phyloP scores from a whole-genome alignment of 345 rosid species.

The Firmiana major region DNA sequence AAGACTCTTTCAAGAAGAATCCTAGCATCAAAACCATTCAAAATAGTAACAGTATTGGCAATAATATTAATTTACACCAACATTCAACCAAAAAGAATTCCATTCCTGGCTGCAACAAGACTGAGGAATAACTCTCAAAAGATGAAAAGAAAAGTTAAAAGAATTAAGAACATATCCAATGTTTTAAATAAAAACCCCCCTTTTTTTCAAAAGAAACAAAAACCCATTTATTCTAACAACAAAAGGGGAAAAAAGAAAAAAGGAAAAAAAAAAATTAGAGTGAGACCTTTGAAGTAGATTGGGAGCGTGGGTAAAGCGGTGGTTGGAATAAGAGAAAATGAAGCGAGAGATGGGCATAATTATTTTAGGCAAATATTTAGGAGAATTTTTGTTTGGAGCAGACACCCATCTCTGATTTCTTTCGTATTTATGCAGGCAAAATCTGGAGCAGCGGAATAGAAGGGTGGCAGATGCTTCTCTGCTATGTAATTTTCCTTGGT shows the following conservation, averaged over 20 bases:
- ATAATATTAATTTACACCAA: not conserved
- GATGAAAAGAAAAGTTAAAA: not conserved
- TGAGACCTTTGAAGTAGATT: constrained; percentile 34
- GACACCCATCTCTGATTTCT: constrained; percentile 6
- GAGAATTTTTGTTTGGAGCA: not conserved
- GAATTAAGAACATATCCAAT: not conserved
- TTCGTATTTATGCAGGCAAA: not conserved
- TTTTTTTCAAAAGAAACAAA: not conserved
- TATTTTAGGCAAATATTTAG: not conserved
- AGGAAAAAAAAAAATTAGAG: constrained; percentile 7
- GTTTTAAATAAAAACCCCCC: not conserved
- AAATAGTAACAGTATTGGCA: not conserved
- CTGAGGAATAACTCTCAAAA: not conserved
- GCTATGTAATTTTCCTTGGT: not conserved
- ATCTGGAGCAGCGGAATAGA: not conserved
- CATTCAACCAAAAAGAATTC: not conserved
- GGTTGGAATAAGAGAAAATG: constrained; percentile 37
- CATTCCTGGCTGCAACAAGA: not conserved
- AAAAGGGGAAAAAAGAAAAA: not conserved
- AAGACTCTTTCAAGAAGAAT: not conserved
- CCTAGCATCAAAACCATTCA: not conserved
- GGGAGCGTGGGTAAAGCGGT: constrained; percentile 27
- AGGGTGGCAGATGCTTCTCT: not conserved
- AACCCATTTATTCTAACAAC: not conserved
- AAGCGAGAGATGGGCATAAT: constrained; percentile 42